Evolutionary conservation across 441 rosid species (phyloP), one percentile per base, ranked within the genome.

Genomic region (Gossypium aridum): DNA sequence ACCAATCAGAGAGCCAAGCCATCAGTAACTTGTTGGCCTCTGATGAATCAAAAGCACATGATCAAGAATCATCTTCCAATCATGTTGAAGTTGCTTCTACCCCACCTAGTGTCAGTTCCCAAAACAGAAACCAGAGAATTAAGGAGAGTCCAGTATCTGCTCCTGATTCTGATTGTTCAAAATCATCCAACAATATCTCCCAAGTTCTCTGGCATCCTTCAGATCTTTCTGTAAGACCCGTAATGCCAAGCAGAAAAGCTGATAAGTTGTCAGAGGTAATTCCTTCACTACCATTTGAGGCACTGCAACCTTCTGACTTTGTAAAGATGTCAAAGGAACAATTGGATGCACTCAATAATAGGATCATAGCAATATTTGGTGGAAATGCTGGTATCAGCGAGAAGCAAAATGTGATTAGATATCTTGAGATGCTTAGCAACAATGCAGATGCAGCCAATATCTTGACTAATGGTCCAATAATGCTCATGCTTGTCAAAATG

Each of bases 151-250:
- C 82, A 45, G 90, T 72, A 28, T 64, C 87, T 76, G 84, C 83
- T 60, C 75, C 49, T 64, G 92, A 87, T 51, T 80, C 68, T 34
- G 97, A 85, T 70, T 81, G 85, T 65, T 82, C 90, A 74, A 86
- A 85, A 81, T 85, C 93, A 78, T 79, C 89, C 67, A 83, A 77
- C 74, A 86, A 81, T 77, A 82, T 90, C 55, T 86, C 87, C 55
- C 84, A 93, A 76, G 86, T 90, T 78, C 78, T 93, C 72, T 93
- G 99, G 99, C 99, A 96, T 85, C 83, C 90, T 75, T 90, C 98
- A 62, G 99, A 96, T 83, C 94, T 93, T 75, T 87, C 98, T 10
- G 97, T 93, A 73, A 89, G 98, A 80, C 99, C 99, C 3, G 98
- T 96, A 74, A 90, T 96, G 97, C 99, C 99, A 56, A 89, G 92